phyloP scores from a whole-genome alignment of 2,329 filamentous ascomycete species.

The Cladosporium sp. region DNA sequence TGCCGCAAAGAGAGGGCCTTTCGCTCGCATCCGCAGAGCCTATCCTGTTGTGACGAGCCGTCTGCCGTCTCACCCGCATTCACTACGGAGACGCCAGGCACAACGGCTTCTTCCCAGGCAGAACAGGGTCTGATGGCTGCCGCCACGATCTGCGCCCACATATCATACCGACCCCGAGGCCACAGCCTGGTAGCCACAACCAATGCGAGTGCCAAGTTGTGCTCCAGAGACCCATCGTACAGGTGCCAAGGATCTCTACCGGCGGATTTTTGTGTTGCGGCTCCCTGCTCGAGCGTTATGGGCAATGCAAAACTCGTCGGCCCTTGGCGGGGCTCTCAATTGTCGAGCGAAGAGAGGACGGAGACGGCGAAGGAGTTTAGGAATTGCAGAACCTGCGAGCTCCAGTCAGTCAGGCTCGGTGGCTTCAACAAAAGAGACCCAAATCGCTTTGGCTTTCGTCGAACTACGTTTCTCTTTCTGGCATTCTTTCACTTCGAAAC shows the following conservation, averaged over 20 bases:
- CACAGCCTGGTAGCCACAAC: conserved; percentile 3
- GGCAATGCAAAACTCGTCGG: conserved; percentile 5
- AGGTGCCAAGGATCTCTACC: conserved; percentile 1
- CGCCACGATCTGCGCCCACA: conserved; percentile 11
- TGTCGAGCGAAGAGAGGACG: conserved; percentile 1
- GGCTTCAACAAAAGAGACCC: conserved; percentile 12
- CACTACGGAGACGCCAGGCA: neutral
- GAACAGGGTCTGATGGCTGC: neutral
- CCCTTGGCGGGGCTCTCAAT: conserved; percentile 7
- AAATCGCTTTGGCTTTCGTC: conserved; percentile 3
- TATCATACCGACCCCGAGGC: neutral
- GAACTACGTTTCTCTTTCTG: neutral
- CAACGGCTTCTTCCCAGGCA: neutral
- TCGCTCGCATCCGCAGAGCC: conserved; percentile 1
- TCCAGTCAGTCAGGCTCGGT: conserved; percentile 6
- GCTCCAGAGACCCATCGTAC: neutral
- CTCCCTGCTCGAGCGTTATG: conserved; percentile 10
- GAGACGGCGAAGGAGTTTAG: conserved; percentile 5
- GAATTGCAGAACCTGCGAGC: neutral
- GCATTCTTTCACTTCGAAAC: neutral
- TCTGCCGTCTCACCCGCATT: neutral
- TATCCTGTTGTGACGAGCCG: neutral
- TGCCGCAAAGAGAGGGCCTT: conserved; percentile 1
- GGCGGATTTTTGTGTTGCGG: neutral
- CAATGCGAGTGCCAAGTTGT: conserved; percentile 10